These are phyloP conservation scores for Fusarium redolens DNA, from an alignment of 2,329 filamentous ascomycete genomes.

Conservation along the genomic window DNA sequence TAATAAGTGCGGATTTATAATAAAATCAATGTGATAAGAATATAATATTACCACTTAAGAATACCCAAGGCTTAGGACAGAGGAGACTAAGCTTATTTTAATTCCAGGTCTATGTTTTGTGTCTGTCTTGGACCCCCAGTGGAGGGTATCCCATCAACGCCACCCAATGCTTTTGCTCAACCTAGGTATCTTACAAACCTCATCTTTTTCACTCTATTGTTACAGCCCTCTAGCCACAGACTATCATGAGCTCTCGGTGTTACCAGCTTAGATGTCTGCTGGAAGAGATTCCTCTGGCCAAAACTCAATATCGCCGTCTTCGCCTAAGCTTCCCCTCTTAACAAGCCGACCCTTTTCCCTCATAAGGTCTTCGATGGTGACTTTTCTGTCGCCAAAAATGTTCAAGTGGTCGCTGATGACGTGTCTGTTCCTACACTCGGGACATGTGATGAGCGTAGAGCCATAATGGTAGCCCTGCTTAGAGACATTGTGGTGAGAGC, in stretches of 20 bases:
- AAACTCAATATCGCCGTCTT: conserved; percentile 90
- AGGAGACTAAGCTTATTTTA: neutral
- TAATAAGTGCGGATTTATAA: neutral
- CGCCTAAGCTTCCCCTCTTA: conserved; percentile 76
- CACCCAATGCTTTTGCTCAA: conserved; percentile 26
- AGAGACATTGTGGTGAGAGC: conserved; percentile 86
- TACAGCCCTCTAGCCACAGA: neutral
- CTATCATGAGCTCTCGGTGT: conserved; percentile 15
- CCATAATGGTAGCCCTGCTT: conserved; percentile 97
- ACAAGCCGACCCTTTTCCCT: conserved; percentile 79
- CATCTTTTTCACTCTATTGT: neutral
- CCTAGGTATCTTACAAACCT: conserved; percentile 32
- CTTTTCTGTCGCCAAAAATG: conserved; percentile 77
- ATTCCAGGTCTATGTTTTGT: neutral
- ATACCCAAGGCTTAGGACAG: neutral
- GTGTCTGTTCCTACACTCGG: conserved; percentile 86
- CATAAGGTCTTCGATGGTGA: conserved; percentile 83
- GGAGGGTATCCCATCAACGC: conserved; percentile 40
- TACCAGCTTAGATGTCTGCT: conserved; percentile 33
- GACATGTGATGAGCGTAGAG: conserved; percentile 89
- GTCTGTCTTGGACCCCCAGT: neutral
- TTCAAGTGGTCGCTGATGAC: conserved; percentile 89
- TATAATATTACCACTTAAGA: no score
- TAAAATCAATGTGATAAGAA: neutral
- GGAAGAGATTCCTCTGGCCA: conserved; percentile 76